phyloP scores from a whole-genome alignment of 495 filamentous ascomycete genomes.

The Aspergillus mulundensis region DNA sequence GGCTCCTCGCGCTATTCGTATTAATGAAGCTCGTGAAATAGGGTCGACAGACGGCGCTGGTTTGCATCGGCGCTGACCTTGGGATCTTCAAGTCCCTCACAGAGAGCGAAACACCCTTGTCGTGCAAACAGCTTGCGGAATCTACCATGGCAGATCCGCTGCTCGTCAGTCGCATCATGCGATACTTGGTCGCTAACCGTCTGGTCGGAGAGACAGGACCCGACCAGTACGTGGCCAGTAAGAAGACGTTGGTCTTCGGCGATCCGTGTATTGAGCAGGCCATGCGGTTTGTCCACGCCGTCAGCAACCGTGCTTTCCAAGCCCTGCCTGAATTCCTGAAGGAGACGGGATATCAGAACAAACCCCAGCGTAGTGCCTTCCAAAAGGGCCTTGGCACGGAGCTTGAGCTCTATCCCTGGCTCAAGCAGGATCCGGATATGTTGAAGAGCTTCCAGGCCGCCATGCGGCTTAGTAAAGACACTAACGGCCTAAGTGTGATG shows the following conservation, averaged over 20 bases:
- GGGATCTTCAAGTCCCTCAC: not conserved
- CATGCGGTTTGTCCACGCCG: not conserved
- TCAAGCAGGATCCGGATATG: not conserved
- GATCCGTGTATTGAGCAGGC: not conserved
- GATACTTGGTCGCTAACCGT: not conserved
- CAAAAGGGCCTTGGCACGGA: not conserved
- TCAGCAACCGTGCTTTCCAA: not conserved
- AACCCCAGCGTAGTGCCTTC: not conserved
- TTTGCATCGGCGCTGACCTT: not conserved
- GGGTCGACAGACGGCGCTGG: not conserved
- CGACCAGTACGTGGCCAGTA: not conserved
- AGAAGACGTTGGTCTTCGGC: not conserved
- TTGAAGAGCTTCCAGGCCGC: not conserved
- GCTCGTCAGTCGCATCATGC: not conserved
- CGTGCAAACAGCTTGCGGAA: not conserved
- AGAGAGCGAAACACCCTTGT: not conserved
- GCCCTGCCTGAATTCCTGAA: not conserved
- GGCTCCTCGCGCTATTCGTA: no score
- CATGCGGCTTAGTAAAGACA: not conserved
- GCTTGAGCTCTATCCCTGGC: not conserved
- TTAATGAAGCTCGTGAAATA: not conserved
- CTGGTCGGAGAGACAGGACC: not conserved
- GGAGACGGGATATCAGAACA: not conserved
- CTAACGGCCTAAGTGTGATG: not conserved
- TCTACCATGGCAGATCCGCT: not conserved